Evolutionary conservation across 1,284 basidiomycete genomes (phyloP).

Genomic region (Boletus holoroseus): DNA sequence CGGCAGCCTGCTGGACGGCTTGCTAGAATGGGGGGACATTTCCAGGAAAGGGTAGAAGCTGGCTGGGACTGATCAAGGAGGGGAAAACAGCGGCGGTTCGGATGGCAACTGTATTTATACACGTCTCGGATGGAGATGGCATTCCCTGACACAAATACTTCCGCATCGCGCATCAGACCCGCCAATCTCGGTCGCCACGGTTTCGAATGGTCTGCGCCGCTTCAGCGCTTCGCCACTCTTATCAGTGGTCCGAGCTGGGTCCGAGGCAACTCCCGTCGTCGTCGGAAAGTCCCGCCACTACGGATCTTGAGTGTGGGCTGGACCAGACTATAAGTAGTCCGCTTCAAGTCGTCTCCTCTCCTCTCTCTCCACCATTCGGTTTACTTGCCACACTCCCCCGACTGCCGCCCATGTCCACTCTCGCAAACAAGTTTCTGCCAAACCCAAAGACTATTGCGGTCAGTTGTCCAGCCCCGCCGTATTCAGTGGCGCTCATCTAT

Average conservation of each 20-base stretch:
- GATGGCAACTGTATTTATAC: constrained; percentile 21
- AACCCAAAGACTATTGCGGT: constrained; percentile 56
- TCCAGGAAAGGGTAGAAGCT: constrained; percentile 3
- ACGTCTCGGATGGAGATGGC: constrained; percentile 2
- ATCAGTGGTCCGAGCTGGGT: too few relatives aligned
- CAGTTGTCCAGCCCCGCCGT: constrained; percentile 10
- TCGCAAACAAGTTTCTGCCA: constrained; percentile 47
- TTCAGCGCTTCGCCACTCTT: too few relatives aligned
- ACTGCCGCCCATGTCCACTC: constrained; percentile 22
- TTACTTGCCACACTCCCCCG: not conserved
- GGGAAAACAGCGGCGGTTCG: constrained; percentile 4
- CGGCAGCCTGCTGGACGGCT: constrained; percentile 27
- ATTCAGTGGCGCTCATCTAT: constrained; percentile 1
- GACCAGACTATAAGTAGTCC: constrained; percentile 6
- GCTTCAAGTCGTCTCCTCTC: not conserved
- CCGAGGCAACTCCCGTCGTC: not conserved
- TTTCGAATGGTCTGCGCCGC: too few relatives aligned
- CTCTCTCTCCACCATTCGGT: not conserved
- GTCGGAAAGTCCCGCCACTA: constrained; percentile 9
- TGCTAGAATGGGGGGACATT: constrained; percentile 28
- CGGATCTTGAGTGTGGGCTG: not conserved
- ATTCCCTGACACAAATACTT: not conserved
- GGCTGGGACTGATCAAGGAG: constrained; percentile 8
- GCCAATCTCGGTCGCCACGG: too few relatives aligned
- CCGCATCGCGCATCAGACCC: not conserved